Base-by-base conservation (phyloP, 441 rosid genomes). In the Manihot esculenta region DNA sequence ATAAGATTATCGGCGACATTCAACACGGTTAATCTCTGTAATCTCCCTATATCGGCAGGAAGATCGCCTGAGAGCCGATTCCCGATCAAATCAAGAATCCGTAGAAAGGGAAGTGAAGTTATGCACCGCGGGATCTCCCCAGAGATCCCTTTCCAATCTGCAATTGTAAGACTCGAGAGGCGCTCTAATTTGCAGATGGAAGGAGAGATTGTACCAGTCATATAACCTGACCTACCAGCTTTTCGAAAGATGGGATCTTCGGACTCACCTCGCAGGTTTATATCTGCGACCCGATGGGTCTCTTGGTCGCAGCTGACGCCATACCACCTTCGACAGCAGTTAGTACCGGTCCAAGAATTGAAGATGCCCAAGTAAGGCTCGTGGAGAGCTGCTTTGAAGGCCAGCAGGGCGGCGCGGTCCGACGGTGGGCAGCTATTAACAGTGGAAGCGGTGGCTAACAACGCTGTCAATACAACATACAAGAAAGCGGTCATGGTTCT, bases 221-320 rank as follows among this genome's bases (percentile, higher is more conserved):
- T 92, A 84, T 69, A 82, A 47, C 94, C 93, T 47, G 89, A 71
- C 30, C 88, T 88, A 49, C 88, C 87, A 21, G 92, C 80, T 54
- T 87, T 88, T 17, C 71, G 75, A 59, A 92, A 88, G 49, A 92
- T 82, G 0, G 93, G 96, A 53, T 94, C 99, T 74, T 92, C 93
- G 0, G 99, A 90, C 72, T 94, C 97, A 0, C 99, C 99, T 0
- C 99, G 96, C 68, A 94, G 97, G 66, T 81, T 85, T n/a, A 94
- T 74, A 69, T 89, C 98, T 18, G 91, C 81, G 76, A 94, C 96
- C 33, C 80, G 88, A 64, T 61, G 70, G 48, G 88, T 82, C 67
- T 83, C 66, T 7, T 72, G 72, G 82, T 94, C 92, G 73, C 99
- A 94, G 75, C 88, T 89, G 50, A 94, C 70, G 60, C 97, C 99